Conservation (phyloP, 208 protist species). For the Crithidia brevicula region DNA sequence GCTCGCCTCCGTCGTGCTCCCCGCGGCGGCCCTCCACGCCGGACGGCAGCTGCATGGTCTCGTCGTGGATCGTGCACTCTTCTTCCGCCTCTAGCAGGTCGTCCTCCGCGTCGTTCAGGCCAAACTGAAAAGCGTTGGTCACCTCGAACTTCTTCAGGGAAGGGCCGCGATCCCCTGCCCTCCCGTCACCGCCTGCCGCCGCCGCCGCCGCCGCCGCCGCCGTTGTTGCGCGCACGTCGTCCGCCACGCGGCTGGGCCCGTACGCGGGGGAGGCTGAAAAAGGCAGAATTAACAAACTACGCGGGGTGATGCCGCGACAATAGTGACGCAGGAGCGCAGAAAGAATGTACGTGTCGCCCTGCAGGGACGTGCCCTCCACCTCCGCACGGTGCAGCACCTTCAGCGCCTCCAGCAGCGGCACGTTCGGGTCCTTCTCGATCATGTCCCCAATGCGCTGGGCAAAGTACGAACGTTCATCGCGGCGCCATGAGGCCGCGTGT, state of each 20-base stretch:
- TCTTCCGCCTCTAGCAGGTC: conserved; percentile 49
- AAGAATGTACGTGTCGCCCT: conserved; percentile 72
- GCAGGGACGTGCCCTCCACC: conserved; percentile 79
- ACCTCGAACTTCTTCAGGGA: conserved; percentile 1
- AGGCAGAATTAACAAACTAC: conserved; percentile 46
- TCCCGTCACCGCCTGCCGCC: background rate
- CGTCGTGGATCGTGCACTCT: conserved; percentile 15
- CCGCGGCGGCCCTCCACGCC: conserved; percentile 1
- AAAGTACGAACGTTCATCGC: conserved; percentile 76
- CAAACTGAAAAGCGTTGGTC: conserved; percentile 48
- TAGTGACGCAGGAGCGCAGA: conserved; percentile 58
- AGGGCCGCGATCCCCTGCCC: background rate
- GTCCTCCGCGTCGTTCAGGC: conserved; percentile 19
- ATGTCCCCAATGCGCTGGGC: conserved; percentile 68
- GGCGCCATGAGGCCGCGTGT: conserved; percentile 39
- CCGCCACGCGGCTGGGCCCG: conserved; percentile 31
- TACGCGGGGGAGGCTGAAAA: conserved; percentile 57
- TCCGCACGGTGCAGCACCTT: conserved; percentile 81
- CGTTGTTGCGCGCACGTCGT: background rate
- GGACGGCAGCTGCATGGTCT: conserved; percentile 4
- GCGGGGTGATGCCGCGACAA: conserved; percentile 71
- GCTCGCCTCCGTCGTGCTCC: conserved; percentile 27
- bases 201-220: background rate
- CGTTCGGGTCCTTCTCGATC: conserved; percentile 35
- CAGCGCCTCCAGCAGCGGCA: conserved; percentile 66